A percentile compares a stretch with the other conserved stretches of the same genome.
Conservation (phyloP, 306 rosid genomes). For the Trifolium pratense region DNA sequence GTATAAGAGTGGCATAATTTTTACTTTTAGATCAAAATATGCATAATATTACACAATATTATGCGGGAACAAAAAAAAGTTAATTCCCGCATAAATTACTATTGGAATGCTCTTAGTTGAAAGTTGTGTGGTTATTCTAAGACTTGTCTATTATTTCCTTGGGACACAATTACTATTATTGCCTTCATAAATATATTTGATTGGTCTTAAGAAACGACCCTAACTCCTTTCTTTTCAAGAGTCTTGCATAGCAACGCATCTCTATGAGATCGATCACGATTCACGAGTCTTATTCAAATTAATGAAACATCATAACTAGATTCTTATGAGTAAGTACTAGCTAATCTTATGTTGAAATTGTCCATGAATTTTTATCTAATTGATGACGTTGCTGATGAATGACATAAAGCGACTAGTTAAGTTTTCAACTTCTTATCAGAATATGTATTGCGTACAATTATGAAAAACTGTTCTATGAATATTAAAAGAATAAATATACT, state of each 20-base stretch:
- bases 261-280: not conserved
- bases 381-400: not conserved
- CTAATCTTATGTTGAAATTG: too few relatives aligned
- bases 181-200: too few relatives aligned
- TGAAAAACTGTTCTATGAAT: not conserved
- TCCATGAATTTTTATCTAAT: not conserved
- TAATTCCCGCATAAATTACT: too few relatives aligned
- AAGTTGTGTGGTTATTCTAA: not conserved
- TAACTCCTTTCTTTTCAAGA: not conserved
- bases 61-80: too few relatives aligned
- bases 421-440: slow-evolving; percentile 7
- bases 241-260: not conserved
- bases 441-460: not conserved
- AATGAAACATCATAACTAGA: not conserved
- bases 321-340: not conserved
- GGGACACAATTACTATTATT: too few relatives aligned
- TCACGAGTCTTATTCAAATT: not conserved
- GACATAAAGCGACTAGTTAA: not conserved
- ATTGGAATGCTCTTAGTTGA: too few relatives aligned
- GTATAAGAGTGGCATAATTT: too few relatives aligned
- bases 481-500: too few relatives aligned
- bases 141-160: too few relatives aligned
- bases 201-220: too few relatives aligned
- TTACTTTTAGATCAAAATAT: too few relatives aligned
- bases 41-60: too few relatives aligned